phyloP scores from a whole-genome alignment of 106 monocot genomes.

The Gastrodia elata region DNA sequence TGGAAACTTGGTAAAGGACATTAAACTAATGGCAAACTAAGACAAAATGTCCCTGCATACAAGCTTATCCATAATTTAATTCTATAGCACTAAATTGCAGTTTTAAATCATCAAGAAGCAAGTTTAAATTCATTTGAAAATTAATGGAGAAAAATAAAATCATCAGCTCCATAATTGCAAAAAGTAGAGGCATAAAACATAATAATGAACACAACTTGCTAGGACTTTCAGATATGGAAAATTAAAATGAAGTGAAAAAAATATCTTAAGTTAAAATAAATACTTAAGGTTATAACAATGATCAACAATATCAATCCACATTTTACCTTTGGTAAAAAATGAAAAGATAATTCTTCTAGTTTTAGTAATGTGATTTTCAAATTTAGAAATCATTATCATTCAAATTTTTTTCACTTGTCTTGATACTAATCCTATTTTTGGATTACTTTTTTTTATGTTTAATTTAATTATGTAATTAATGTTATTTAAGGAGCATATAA shows the following conservation, averaged over 20 bases:
- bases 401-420: no score
- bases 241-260: not conserved
- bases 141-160: not conserved
- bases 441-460: no score
- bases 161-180: not conserved
- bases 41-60: not conserved
- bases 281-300: not conserved
- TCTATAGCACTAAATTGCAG: not conserved
- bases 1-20: not conserved
- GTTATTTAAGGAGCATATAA: no score
- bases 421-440: no score
- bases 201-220: not conserved
- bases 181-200: not conserved
- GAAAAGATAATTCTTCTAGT: not conserved
- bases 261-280: not conserved
- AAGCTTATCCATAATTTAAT: not conserved
- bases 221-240: not conserved
- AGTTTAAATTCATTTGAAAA: not conserved
- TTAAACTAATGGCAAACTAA: not conserved
- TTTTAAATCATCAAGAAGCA: not conserved
- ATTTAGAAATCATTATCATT: not conserved
- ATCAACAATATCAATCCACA: not conserved
- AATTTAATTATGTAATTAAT: no score
- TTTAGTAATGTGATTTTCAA: constrained; percentile 2
- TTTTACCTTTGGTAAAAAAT: not conserved